Evolutionary conservation across 1,284 basidiomycete genomes (phyloP).

Genomic region (Pseudozyma flocculosa): DNA sequence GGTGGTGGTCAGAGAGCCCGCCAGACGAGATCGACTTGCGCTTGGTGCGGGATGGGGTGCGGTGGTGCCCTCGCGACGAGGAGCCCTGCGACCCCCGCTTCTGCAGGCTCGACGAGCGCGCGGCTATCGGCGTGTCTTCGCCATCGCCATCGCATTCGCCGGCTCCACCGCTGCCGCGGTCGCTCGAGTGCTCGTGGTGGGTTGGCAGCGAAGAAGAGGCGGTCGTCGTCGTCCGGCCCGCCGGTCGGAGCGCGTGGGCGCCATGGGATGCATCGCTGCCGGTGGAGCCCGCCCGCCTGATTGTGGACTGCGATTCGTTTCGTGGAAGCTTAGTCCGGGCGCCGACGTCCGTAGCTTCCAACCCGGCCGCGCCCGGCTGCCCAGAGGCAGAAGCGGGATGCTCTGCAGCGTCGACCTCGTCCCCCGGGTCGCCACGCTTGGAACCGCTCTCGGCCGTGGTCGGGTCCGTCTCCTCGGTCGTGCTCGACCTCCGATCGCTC

Average conservation of each 20-base stretch:
- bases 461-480: slow-evolving; percentile 36
- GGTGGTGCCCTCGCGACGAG: slow-evolving; percentile 61
- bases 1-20: slow-evolving; percentile 50
- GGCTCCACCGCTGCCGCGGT: not conserved
- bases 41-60: slow-evolving; percentile 91
- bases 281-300: slow-evolving; percentile 50
- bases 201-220: slow-evolving; percentile 33
- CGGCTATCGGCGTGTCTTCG: not conserved
- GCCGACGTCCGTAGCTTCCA: too few relatives aligned
- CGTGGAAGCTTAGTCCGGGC: slow-evolving; percentile 16
- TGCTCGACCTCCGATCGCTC: slow-evolving; percentile 41
- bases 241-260: slow-evolving; percentile 6
- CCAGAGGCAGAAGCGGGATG: too few relatives aligned
- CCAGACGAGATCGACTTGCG: slow-evolving; percentile 73
- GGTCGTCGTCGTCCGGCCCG: slow-evolving; percentile 6
- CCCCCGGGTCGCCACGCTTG: slow-evolving; percentile 13
- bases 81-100: slow-evolving; percentile 36
- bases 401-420: not conserved
- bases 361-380: too few relatives aligned
- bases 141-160: slow-evolving; percentile 2
- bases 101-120: slow-evolving; percentile 2
- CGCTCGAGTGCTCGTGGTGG: slow-evolving; percentile 29
- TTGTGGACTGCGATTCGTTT: slow-evolving; percentile 61
- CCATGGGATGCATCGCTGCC: slow-evolving; percentile 17
- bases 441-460: slow-evolving; percentile 31